phyloP scores from a whole-genome alignment of 345 rosid genomes.

The Firmiana major region DNA sequence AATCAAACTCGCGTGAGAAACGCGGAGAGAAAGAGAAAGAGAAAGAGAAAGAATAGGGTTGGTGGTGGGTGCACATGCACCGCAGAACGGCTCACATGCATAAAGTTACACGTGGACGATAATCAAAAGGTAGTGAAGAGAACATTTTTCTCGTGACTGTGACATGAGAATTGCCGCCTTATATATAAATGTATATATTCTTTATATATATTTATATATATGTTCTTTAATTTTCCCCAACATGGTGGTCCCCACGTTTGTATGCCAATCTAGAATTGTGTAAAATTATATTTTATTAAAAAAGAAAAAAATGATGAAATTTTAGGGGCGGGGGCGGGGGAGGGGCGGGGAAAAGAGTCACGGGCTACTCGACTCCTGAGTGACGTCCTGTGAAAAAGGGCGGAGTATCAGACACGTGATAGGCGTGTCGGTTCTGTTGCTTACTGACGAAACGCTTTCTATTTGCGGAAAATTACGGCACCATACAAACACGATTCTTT shows the following conservation, averaged over 20 bases:
- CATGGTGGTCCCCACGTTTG: not conserved
- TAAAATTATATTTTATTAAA: not conserved
- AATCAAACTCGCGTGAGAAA: slow-evolving; percentile 20
- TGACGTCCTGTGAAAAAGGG: not conserved
- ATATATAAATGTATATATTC: no score
- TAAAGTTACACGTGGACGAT: slow-evolving; percentile 15
- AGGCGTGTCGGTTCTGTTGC: not conserved
- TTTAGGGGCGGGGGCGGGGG: not conserved
- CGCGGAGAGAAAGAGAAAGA: slow-evolving; percentile 13
- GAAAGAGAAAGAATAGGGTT: not conserved
- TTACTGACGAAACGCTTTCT: slow-evolving; percentile 1
- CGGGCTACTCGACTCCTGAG: not conserved
- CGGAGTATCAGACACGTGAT: slow-evolving; percentile 2
- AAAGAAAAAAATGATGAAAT: not conserved
- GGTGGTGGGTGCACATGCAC: slow-evolving; percentile 10
- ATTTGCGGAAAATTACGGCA: slow-evolving; percentile 5
- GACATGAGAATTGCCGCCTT: slow-evolving; percentile 1
- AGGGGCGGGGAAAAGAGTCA: not conserved
- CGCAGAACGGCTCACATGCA: not conserved
- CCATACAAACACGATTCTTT: not conserved
- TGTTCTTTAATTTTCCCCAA: not conserved
- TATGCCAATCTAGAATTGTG: not conserved
- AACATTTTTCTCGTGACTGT: slow-evolving; percentile 10
- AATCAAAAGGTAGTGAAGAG: not conserved
- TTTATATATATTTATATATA: no score